These are phyloP conservation scores for Neofusicoccum parvum DNA, from an alignment of 2,329 filamentous ascomycete species.

Conservation along the genomic window DNA sequence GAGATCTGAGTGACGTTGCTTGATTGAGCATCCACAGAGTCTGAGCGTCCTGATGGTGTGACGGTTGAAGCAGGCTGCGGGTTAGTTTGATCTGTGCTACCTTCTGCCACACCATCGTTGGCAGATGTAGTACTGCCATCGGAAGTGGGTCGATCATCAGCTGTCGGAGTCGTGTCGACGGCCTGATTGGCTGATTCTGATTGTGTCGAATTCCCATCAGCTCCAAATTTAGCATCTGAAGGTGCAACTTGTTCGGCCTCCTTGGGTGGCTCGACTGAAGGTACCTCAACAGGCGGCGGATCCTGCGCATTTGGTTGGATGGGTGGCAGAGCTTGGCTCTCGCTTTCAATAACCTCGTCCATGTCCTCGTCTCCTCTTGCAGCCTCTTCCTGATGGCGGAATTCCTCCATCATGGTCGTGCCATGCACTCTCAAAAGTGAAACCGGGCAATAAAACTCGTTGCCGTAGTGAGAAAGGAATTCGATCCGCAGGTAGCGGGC, in stretches of 20 bases:
- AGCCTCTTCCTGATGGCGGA: conserved; percentile 79
- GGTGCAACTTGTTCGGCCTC: conserved; percentile 22
- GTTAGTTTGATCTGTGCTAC: conserved; percentile 16
- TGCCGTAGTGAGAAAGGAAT: conserved; percentile 90
- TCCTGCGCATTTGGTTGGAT: conserved; percentile 10
- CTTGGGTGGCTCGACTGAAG: background rate
- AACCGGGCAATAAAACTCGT: conserved; percentile 94
- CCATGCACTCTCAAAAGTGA: conserved; percentile 91
- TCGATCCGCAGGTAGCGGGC: conserved; percentile 91
- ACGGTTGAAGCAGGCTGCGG: background rate
- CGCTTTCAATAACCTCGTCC: conserved; percentile 52
- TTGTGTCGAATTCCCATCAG: background rate
- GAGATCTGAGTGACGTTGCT: conserved; percentile 5
- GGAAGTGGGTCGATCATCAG: conserved; percentile 6
- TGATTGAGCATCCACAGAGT: background rate
- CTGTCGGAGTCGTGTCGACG: background rate
- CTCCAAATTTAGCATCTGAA: background rate
- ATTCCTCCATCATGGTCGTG: conserved; percentile 91
- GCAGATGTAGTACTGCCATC: background rate
- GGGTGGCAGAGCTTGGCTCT: conserved; percentile 23
- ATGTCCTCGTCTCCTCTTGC: conserved; percentile 60
- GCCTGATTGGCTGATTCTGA: background rate
- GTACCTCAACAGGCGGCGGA: background rate
- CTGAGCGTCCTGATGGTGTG: conserved; percentile 5
- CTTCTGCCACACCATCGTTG: background rate